A percentile compares a stretch with the other conserved stretches of the same genome.
Conservation (phyloP, 2,329 filamentous ascomycete species). For the Fusarium aywerte region DNA sequence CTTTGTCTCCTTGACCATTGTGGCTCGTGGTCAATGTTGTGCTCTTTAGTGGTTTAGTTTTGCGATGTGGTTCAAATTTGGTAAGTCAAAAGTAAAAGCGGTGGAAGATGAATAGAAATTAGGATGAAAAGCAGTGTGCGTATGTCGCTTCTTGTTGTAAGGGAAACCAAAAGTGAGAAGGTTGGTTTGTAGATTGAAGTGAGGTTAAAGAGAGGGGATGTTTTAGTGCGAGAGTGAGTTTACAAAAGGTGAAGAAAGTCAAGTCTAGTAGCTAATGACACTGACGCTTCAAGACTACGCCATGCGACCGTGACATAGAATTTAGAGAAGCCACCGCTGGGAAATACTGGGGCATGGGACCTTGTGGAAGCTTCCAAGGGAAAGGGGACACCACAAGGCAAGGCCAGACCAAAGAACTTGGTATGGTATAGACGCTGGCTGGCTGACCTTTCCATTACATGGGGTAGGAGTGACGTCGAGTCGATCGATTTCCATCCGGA, state of each 20-base stretch:
- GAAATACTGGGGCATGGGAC: conserved; percentile 47
- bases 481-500: conserved; percentile 32
- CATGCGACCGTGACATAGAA: conserved; percentile 30
- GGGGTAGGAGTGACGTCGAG: conserved; percentile 43
- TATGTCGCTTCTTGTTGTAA: conserved; percentile 23
- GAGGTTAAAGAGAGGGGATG: conserved; percentile 24
- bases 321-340: conserved; percentile 30
- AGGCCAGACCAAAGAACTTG: conserved; percentile 29
- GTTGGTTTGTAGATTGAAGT: conserved; percentile 14
- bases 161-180: conserved; percentile 16
- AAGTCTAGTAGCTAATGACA: conserved; percentile 22
- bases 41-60: conserved; percentile 1
- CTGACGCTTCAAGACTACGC: conserved; percentile 40
- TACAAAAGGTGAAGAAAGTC: conserved; percentile 40
- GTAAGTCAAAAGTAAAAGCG: conserved; percentile 7
- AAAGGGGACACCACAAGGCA: conserved; percentile 6
- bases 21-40: conserved; percentile 48
- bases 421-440: conserved; percentile 29
- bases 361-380: conserved; percentile 50
- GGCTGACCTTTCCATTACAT: background rate
- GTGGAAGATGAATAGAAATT: conserved; percentile 22
- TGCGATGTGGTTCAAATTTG: conserved; percentile 17
- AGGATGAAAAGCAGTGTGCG: background rate
- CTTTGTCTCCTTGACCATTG: conserved; percentile 94
- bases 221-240: conserved; percentile 37